These are phyloP conservation scores for Phlebiopsis flavidoalba DNA, from an alignment of 768 basidiomycete genomes.

Conservation along the genomic window DNA sequence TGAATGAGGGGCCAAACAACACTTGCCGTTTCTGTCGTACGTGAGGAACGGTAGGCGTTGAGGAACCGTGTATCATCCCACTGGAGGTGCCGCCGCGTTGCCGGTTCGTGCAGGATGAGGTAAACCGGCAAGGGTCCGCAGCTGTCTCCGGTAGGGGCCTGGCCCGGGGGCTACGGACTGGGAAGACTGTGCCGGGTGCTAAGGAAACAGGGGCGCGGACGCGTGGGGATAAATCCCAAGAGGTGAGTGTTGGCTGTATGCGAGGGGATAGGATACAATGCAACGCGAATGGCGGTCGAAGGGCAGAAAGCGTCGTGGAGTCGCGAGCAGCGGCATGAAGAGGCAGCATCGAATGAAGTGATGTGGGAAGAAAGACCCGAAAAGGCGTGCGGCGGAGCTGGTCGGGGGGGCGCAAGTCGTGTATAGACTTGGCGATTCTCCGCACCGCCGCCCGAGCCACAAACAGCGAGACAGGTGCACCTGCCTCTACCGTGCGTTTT, in stretches of 20 bases:
- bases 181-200: neutral
- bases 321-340: neutral
- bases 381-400: neutral
- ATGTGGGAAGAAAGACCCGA: neutral
- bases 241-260: neutral
- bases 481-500: slow-evolving; percentile 4
- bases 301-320: neutral
- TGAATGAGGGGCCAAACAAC: neutral
- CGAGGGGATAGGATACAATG: neutral
- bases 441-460: neutral
- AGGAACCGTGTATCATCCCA: neutral
- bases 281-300: neutral
- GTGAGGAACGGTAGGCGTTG: neutral
- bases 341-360: neutral
- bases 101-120: neutral
- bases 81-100: neutral
- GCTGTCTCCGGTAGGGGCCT: neutral
- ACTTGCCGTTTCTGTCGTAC: neutral
- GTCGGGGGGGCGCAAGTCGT: neutral
- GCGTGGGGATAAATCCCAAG: neutral
- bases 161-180: neutral
- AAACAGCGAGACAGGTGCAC: neutral
- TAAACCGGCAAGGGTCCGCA: neutral
- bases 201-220: slow-evolving; percentile 1
- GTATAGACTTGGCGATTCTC: neutral